These are phyloP conservation scores for Ceratocystiopsis brevicomis DNA, from an alignment of 2,329 filamentous ascomycete genomes.

Conservation along the genomic window DNA sequence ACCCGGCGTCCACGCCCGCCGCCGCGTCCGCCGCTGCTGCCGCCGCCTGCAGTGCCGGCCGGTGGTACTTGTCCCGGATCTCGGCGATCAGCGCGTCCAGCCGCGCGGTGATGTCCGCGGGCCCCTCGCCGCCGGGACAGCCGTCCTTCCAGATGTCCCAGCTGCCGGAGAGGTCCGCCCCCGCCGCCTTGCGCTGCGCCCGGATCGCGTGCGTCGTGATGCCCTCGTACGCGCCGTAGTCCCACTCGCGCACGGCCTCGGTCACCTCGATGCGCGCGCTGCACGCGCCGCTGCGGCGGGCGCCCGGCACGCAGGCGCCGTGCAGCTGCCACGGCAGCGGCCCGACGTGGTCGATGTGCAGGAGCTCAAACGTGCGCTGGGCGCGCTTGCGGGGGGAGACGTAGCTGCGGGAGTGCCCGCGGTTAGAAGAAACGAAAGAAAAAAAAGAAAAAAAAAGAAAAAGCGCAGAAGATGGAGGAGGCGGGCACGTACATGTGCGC, in stretches of 20 bases:
- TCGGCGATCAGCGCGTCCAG: constrained; percentile 60
- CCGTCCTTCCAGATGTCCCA: constrained; percentile 91
- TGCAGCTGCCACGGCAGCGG: constrained; percentile 50
- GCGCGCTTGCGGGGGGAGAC: constrained; percentile 74
- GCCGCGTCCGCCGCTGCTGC: constrained; percentile 23
- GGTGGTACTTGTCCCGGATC: constrained; percentile 48
- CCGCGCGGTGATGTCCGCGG: constrained; percentile 51
- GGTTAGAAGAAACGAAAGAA: no score
- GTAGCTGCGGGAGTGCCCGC: no score
- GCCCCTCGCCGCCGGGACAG: constrained; percentile 68
- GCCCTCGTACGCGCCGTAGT: constrained; percentile 77
- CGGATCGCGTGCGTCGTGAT: constrained; percentile 54
- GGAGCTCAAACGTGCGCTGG: constrained; percentile 75
- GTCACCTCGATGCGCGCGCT: constrained; percentile 46
- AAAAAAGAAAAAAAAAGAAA: constrained; percentile 2
- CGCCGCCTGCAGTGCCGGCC: constrained; percentile 16
- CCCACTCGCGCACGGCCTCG: constrained; percentile 64
- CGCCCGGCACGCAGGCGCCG: constrained; percentile 16
- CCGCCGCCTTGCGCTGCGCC: constrained; percentile 33
- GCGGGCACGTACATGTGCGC: constrained; percentile 51
- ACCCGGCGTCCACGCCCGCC: constrained; percentile 13
- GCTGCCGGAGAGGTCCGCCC: constrained; percentile 29
- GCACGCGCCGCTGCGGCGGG: constrained; percentile 21
- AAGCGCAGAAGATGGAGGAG: neutral
- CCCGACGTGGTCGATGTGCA: constrained; percentile 52